phyloP scores from a whole-genome alignment of 139 green algal species.

The Spirogloea muscicola region DNA sequence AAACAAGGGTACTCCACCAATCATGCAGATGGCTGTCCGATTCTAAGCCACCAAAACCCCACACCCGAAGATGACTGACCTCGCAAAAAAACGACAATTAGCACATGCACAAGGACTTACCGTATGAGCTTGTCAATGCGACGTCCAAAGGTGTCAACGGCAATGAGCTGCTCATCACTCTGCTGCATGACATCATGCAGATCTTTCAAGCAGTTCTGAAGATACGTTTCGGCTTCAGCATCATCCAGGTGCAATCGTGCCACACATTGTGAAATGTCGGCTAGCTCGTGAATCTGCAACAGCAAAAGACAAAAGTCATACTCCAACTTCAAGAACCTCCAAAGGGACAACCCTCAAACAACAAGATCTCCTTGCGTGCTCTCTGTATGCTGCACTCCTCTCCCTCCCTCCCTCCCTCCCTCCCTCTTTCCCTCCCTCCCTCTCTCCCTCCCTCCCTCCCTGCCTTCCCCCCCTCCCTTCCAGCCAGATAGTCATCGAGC shows the following conservation, averaged over 20 bases:
- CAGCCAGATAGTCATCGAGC: not conserved
- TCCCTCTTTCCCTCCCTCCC: not conserved
- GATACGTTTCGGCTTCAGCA: too few species aligned
- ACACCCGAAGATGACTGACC: too few species aligned
- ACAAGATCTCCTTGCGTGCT: not conserved
- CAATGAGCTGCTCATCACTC: conserved; percentile 1
- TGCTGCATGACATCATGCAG: conserved; percentile 1
- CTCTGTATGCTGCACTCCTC: conserved; percentile 2
- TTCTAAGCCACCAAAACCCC: too few species aligned
- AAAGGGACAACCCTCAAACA: not conserved
- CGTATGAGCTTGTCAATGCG: conserved; percentile 18
- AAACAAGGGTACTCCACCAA: too few species aligned
- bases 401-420: not conserved
- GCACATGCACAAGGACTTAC: not conserved
- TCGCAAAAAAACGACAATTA: not conserved
- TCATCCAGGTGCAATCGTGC: too few species aligned
- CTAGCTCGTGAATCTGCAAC: too few species aligned
- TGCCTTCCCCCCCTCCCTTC: not conserved
- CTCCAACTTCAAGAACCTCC: not conserved
- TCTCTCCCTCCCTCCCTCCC: not conserved
- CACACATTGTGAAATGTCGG: too few species aligned
- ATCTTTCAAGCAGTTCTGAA: too few species aligned
- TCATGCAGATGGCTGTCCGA: too few species aligned
- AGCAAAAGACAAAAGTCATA: not conserved
- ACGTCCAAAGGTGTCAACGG: conserved; percentile 16